Evolutionary conservation across 306 rosid species (phyloP).

Genomic region (Styphnolobium japonicum): DNA sequence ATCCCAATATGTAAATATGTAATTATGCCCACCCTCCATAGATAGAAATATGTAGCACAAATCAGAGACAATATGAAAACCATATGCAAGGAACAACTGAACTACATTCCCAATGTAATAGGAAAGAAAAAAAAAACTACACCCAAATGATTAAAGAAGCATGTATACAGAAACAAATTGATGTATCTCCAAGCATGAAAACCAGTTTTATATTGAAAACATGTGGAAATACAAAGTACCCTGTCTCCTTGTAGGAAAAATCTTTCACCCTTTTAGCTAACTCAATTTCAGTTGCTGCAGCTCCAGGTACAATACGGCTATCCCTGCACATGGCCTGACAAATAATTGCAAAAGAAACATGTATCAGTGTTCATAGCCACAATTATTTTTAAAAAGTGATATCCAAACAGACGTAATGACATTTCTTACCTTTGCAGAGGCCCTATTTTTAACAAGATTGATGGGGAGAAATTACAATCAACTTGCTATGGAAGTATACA

Average conservation of each 20-base stretch:
- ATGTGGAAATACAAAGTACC: constrained; percentile 42
- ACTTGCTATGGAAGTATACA: constrained; percentile 1
- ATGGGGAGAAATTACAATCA: neutral
- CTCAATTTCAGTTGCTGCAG: constrained; percentile 95
- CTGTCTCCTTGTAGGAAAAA: constrained; percentile 84
- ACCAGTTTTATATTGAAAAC: neutral
- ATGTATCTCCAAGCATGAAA: neutral
- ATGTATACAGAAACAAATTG: neutral
- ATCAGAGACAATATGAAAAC: neutral
- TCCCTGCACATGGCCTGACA: constrained; percentile 91
- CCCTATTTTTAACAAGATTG: neutral
- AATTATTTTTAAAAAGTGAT: neutral
- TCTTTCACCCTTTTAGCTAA: constrained; percentile 84
- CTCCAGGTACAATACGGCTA: constrained; percentile 90
- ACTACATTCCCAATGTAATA: neutral
- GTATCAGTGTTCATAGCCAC: neutral
- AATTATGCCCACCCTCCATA: neutral
- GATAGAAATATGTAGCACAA: neutral
- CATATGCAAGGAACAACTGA: neutral
- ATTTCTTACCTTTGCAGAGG: neutral
- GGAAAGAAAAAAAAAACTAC: neutral
- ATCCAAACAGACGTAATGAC: neutral
- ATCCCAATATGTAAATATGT: neutral
- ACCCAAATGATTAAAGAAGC: neutral
- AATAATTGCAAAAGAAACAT: constrained; percentile 13